phyloP scores from a whole-genome alignment of 2,329 filamentous ascomycete genomes.

The Neonectria coccinea region DNA sequence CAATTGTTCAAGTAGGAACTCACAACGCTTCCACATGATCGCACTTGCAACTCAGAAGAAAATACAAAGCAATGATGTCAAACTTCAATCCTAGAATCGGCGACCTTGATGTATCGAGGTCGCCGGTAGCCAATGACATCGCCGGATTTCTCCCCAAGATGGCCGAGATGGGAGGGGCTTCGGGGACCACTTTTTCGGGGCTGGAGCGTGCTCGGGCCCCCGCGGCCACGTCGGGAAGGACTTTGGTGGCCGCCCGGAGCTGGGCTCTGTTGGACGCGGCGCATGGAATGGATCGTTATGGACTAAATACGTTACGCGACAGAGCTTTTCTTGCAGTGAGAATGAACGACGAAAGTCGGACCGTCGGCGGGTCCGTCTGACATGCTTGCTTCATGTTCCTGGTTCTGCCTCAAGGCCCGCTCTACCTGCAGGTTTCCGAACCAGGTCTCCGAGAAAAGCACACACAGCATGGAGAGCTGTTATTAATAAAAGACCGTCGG shows the following conservation, averaged over 20 bases:
- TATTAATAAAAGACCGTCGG: not conserved
- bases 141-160: not conserved
- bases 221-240: not conserved
- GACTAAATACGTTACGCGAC: too few relatives aligned
- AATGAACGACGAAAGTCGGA: not conserved
- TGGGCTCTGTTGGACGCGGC: too few relatives aligned
- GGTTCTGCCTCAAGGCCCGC: too few relatives aligned
- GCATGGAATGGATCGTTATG: too few relatives aligned
- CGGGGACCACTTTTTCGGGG: not conserved
- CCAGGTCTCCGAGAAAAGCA: not conserved
- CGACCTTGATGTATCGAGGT: not conserved
- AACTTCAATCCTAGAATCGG: not conserved
- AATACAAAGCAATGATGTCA: too few relatives aligned
- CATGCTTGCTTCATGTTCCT: slow-evolving; percentile 6
- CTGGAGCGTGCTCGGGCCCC: not conserved
- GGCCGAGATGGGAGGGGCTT: slow-evolving; percentile 1
- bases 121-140: not conserved
- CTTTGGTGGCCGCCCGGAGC: not conserved
- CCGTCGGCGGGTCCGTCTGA: slow-evolving; percentile 12
- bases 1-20: too few relatives aligned
- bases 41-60: too few relatives aligned
- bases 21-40: too few relatives aligned
- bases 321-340: not conserved
- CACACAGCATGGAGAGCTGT: not conserved
- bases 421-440: not conserved